Conservation (phyloP, 2,329 filamentous ascomycete genomes). For the Leptographium radiaticola region DNA sequence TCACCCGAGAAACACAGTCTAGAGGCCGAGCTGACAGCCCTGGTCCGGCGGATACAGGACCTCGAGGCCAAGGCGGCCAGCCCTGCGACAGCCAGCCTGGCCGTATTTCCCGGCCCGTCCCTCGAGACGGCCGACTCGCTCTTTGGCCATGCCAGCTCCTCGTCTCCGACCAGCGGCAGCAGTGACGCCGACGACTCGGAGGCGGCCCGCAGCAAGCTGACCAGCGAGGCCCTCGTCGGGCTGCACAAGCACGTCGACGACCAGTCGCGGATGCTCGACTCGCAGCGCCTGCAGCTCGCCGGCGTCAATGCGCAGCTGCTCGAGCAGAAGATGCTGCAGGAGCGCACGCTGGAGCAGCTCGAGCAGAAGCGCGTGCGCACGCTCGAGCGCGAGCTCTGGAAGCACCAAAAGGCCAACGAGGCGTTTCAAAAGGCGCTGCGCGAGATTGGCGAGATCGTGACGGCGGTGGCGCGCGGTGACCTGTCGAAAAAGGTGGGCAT, state of each 20-base stretch:
- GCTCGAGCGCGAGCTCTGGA: conserved; percentile 85
- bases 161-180: conserved; percentile 23
- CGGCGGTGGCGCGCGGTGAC: conserved; percentile 87
- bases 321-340: conserved; percentile 74
- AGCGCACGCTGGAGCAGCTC: conserved; percentile 67
- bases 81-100: conserved; percentile 41
- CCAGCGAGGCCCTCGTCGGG: conserved; percentile 72
- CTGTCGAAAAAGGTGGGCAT: conserved; percentile 95
- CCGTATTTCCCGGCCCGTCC: conserved; percentile 64
- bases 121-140: conserved; percentile 59
- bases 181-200: conserved; percentile 14
- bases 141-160: conserved; percentile 42
- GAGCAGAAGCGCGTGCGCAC: conserved; percentile 80
- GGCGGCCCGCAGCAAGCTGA: conserved; percentile 41
- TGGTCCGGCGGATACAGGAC: conserved; percentile 64
- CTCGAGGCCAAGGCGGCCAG: conserved; percentile 47
- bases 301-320: conserved; percentile 76
- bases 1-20: conserved; percentile 64
- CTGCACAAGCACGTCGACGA: conserved; percentile 85
- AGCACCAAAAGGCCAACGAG: conserved; percentile 95
- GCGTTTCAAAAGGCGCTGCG: conserved; percentile 95
- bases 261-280: conserved; percentile 83
- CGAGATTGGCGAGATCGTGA: conserved; percentile 95
- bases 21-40: conserved; percentile 69
- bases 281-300: conserved; percentile 73